phyloP scores from a whole-genome alignment of 2,329 filamentous ascomycete genomes.

The Sporothrix euskadiensis region DNA sequence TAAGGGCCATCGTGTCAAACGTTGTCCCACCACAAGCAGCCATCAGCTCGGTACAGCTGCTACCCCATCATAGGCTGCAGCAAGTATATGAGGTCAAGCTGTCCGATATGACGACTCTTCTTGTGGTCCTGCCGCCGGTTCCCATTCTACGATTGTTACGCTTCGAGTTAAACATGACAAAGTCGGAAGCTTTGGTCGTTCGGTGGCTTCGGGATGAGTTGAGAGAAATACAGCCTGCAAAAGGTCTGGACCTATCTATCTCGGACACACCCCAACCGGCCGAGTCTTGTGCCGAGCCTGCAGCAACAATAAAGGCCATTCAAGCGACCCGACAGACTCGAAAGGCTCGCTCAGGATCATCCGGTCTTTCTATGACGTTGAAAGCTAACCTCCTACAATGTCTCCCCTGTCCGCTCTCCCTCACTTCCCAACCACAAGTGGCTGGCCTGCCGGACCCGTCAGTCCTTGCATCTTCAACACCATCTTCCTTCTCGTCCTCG shows the following conservation, averaged over 20 bases:
- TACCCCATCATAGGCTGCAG: conserved; percentile 42
- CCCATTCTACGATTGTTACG: conserved; percentile 49
- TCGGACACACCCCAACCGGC: not conserved
- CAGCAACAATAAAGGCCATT: not conserved
- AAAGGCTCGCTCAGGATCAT: not conserved
- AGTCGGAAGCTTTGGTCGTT: conserved; percentile 49
- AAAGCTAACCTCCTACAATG: conserved; percentile 37
- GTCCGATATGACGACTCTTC: conserved; percentile 45
- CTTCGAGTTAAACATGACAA: conserved; percentile 48
- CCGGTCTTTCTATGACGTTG: not conserved
- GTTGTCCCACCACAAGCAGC: conserved; percentile 38
- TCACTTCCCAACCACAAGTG: conserved; percentile 38
- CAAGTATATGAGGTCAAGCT: conserved; percentile 47
- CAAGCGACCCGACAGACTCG: not conserved
- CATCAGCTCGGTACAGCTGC: conserved; percentile 40
- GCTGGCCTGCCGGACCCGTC: not conserved
- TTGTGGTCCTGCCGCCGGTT: conserved; percentile 48
- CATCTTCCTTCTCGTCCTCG: not conserved
- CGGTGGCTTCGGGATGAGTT: conserved; percentile 45
- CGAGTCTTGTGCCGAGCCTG: not conserved
- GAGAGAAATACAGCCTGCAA: not conserved
- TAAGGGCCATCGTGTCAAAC: conserved; percentile 42
- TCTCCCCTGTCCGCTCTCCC: conserved; percentile 46
- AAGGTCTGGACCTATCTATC: not conserved
- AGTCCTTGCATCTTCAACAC: not conserved